A percentile compares a stretch with the other conserved stretches of the same genome.
phyloP scores from a whole-genome alignment of 2,329 filamentous ascomycete genomes.

The Aspergillus transmontanensis region DNA sequence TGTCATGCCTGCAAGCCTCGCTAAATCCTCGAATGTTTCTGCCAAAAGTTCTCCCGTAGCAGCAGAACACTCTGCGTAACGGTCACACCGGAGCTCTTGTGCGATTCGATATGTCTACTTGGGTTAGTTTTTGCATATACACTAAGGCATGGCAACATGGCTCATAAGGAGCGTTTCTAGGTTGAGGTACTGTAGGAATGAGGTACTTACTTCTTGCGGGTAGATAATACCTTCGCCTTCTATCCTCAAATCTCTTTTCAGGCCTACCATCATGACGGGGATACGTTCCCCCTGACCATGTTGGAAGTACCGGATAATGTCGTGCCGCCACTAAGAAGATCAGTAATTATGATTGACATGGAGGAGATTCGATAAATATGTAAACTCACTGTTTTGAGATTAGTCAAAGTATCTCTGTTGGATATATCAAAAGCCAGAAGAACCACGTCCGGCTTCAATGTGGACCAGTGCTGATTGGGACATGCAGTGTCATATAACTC shows the following conservation, averaged over 20 bases:
- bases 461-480: conserved; percentile 58
- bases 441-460: conserved; percentile 56
- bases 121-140: conserved; percentile 11
- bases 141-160: background rate
- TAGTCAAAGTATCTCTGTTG: conserved; percentile 52
- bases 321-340: conserved; percentile 42
- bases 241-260: conserved; percentile 59
- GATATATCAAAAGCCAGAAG: conserved; percentile 63
- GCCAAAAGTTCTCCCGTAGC: conserved; percentile 61
- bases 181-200: conserved; percentile 5
- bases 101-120: conserved; percentile 58
- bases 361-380: background rate
- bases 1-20: conserved; percentile 59
- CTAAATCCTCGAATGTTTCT: conserved; percentile 64
- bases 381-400: conserved; percentile 43
- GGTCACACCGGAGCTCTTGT: conserved; percentile 62
- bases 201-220: conserved; percentile 42
- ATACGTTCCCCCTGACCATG: conserved; percentile 46
- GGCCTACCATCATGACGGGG: conserved; percentile 61
- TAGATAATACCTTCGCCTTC: conserved; percentile 49
- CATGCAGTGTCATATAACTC: conserved; percentile 60
- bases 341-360: background rate
- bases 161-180: background rate
- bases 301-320: conserved; percentile 54
- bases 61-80: conserved; percentile 65